Evolutionary conservation across 2,329 filamentous ascomycete species (phyloP), one percentile per base, ranked within the genome.

Genomic region (Fusarium nisikadoi): DNA sequence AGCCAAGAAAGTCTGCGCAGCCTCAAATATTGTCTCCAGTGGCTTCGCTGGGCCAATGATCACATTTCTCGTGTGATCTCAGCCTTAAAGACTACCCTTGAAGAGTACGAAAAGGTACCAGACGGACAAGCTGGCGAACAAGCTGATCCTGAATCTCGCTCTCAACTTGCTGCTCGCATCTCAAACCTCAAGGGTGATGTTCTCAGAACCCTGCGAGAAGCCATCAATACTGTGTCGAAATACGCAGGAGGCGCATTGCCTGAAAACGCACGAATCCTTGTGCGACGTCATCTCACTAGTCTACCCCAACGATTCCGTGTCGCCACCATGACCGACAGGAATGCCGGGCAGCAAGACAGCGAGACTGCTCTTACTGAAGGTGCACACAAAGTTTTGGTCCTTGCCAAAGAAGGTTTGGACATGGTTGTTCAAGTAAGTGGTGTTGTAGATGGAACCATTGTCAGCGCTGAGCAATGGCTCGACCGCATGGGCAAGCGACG

Each of bases 361-460:
- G 83, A 84, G 52, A 79, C 79, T 13, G 80, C 80, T 20, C 68
- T 83, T 14, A 78, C 80, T 25, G 87, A 91, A 31, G 86, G 86
- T 56, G 94, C 94, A 0, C 92, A 94, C 74, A 88, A 92, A 43
- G 94, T 97, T 62, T 84, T 98, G 17, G 90, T 96, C 3, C 89
- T 98, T 56, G 95, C 95, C 11, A 93, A 92, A 77, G 95, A 98
- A 80, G 94, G 95, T 0, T 85, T 98, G 19, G 94, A 98, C 75
- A 97, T 98, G 92, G 94, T 98, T 87, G 89, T 90, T 2, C 94
- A 98, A 80, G 94, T 99, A 54, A 96, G 91, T 43, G 90, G 91
- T 9, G 93, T 98, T 4, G 88, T 98, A 13, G 93, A 97, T 74
- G 93, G 94, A 58, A 98, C 96, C 1, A 92, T 98, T 58, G 89